Conservation (phyloP, 225 moss, liverwort and hornwort genomes). For the Pleurozium schreberi region DNA sequence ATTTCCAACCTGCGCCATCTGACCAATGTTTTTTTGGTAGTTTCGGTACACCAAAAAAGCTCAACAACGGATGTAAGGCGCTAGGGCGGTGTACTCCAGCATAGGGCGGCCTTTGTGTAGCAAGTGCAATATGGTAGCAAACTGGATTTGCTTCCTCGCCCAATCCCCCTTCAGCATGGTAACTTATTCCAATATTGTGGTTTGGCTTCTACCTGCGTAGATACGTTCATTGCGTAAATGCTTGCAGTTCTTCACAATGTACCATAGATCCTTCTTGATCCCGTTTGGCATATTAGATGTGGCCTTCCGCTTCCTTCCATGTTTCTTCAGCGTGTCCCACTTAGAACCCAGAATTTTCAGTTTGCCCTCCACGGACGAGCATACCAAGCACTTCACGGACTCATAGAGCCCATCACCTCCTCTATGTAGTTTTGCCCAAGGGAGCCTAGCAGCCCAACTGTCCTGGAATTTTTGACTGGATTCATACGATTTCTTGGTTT, state of each 20-base stretch:
- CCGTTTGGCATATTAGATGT: background rate
- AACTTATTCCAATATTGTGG: background rate
- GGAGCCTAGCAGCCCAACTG: no score
- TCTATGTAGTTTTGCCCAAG: no score
- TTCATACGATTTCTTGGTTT: no score
- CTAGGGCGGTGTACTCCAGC: background rate
- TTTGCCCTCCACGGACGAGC: no score
- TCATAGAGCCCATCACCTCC: no score
- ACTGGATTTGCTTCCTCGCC: background rate
- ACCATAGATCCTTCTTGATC: background rate
- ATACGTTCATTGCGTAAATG: background rate
- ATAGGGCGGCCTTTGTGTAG: background rate
- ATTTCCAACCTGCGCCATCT: background rate
- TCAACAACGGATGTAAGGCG: background rate
- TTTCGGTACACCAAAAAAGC: background rate
- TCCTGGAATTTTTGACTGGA: no score
- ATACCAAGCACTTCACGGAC: no score
- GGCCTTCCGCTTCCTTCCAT: background rate
- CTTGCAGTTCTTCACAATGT: background rate
- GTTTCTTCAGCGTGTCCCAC: no score
- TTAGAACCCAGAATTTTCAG: no score
- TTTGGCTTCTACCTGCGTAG: background rate
- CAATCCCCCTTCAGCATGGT: background rate
- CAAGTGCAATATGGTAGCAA: background rate
- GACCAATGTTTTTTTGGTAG: background rate